Base-by-base conservation (phyloP, 148 eudicot species). In the Nepenthes gracilis region DNA sequence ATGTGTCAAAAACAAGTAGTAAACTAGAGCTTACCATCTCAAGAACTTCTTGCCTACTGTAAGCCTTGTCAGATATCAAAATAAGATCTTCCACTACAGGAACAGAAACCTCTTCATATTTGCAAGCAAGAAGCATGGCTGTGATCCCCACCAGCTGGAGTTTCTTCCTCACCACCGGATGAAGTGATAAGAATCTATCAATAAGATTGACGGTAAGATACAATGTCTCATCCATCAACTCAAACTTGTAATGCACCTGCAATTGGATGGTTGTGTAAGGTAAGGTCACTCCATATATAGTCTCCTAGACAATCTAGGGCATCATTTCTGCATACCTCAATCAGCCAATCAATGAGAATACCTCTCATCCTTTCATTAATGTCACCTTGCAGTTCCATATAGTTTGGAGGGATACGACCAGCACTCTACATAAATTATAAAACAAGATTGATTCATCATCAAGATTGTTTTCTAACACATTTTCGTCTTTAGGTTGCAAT, bases 191-290 rank as follows among this genome's bases (percentile, higher is more conserved):
- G 64, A 91, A 91, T 64, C 96, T 75, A 72, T 91, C 97, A 32
- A 91, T 80, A 57, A 91, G 79, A 67, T 80, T 85, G 37, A 91
- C 85, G 1, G 93, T 91, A 23, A 91, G 79, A 64, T 76, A 91
- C 14, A 91, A 62, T 5, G 97, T 87, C 84, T 91, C 97, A 35
- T 91, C 93, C 96, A 83, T 81, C 76, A 91, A 64, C 64, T 87
- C 96, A 54, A 91, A 91, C 69, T 83, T 87, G 79, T 91, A 75
- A 70, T 91, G 97, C 33, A 91, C 96, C 97, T 91, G 70, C 47
- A 11, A 49, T 40, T 13, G 36, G 12, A 15, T 45, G 54, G 35
- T 2, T 32, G 4, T 6, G 12, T 32, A 32, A 55, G 36, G 55
- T 14, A 11, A 2, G 32, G 55, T n/a, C 14, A 32, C 14, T 14